Evolutionary conservation across 805 yeast species (phyloP).

Genomic region (Wickerhamomyces ciferrii): DNA sequence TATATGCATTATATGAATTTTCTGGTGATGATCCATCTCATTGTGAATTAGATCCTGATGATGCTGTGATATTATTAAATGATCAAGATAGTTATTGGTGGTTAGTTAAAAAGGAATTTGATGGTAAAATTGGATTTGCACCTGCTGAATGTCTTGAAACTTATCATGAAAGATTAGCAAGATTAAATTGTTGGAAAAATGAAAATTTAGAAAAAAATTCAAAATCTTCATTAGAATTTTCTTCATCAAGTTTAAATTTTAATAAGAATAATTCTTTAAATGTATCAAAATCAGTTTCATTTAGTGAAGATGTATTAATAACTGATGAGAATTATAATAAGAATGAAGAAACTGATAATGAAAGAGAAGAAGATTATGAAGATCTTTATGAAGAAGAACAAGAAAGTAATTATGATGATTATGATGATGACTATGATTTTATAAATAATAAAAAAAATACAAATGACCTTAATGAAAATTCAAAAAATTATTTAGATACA

Average conservation of each 20-base stretch:
- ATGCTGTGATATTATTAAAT: constrained; percentile 73
- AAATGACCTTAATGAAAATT: not conserved
- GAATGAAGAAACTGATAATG: constrained; percentile 4
- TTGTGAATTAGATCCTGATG: constrained; percentile 73
- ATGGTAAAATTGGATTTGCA: constrained; percentile 82
- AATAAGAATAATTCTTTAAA: too few relatives aligned
- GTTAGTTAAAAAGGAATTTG: constrained; percentile 60
- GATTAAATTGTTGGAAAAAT: constrained; percentile 88
- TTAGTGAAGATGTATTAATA: constrained; percentile 10
- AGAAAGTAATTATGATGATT: constrained; percentile 11
- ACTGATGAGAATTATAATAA: constrained; percentile 8
- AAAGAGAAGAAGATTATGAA: constrained; percentile 9
- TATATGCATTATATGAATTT: constrained; percentile 85
- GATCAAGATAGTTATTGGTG: constrained; percentile 97
- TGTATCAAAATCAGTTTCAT: constrained; percentile 17
- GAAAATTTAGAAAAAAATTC: constrained; percentile 43
- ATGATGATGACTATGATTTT: constrained; percentile 12
- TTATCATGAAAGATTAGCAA: constrained; percentile 83
- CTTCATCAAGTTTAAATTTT: not conserved
- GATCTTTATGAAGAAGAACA: constrained; percentile 9
- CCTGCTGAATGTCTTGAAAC: constrained; percentile 96
- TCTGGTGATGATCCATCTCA: constrained; percentile 92
- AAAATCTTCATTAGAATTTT: constrained; percentile 6
- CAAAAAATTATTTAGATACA: not conserved
- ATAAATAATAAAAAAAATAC: constrained; percentile 1